Conservation (phyloP, 805 yeast genomes). For the Teunomyces stri region DNA sequence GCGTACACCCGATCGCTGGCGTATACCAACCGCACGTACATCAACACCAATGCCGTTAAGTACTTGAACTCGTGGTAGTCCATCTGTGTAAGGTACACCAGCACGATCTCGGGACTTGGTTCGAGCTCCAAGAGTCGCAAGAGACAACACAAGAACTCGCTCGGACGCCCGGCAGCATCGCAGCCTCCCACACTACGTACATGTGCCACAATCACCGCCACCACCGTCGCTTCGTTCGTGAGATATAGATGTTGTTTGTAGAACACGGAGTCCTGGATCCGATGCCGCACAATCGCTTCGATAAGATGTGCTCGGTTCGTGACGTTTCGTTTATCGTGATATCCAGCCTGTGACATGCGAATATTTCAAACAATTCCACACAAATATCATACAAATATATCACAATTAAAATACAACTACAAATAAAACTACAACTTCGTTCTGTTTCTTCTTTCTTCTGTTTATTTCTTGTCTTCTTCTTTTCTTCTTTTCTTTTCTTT, state of each 20-base stretch:
- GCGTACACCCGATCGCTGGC: conserved; percentile 41
- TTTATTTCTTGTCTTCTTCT: neutral
- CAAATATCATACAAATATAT: neutral
- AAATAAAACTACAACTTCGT: too few relatives aligned
- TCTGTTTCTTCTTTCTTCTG: neutral
- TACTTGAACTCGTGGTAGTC: conserved; percentile 65
- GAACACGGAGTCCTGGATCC: conserved; percentile 42
- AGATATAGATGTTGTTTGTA: conserved; percentile 40
- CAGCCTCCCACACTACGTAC: conserved; percentile 56
- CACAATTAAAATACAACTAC: too few relatives aligned
- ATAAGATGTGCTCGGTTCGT: conserved; percentile 30
- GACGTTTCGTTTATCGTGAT: conserved; percentile 27
- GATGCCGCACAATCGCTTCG: conserved; percentile 42
- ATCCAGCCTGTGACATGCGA: conserved; percentile 16
- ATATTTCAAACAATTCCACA: neutral
- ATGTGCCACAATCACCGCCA: conserved; percentile 31
- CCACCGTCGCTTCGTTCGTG: conserved; percentile 40
- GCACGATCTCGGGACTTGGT: conserved; percentile 59
- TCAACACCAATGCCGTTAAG: conserved; percentile 62
- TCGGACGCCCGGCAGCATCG: conserved; percentile 56
- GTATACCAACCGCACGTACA: conserved; percentile 56
- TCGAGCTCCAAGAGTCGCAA: conserved; percentile 74
- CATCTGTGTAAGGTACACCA: conserved; percentile 53
- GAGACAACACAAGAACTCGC: conserved; percentile 72
- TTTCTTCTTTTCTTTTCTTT: neutral